Evolutionary conservation across 2,329 filamentous ascomycete genomes (phyloP).

Genomic region (Pyrenophora teres): DNA sequence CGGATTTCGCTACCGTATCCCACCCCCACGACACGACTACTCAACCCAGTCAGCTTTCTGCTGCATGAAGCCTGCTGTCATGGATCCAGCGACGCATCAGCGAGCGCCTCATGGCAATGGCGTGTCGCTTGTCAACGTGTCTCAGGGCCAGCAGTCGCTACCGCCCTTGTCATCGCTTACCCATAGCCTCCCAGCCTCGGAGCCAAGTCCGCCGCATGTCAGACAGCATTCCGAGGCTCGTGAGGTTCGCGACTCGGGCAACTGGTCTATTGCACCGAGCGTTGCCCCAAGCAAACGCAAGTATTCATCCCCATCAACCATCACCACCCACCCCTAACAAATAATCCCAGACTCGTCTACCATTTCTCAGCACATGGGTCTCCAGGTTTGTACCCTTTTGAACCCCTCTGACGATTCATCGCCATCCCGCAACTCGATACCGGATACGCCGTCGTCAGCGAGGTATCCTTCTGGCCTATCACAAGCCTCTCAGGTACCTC

Average conservation of each 20-base stretch:
- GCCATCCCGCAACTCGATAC: conserved; percentile 49
- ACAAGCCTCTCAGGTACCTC: conserved; percentile 33
- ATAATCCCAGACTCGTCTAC: conserved; percentile 46
- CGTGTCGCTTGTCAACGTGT: conserved; percentile 26
- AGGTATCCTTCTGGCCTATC: conserved; percentile 40
- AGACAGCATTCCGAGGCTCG: conserved; percentile 51
- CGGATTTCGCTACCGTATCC: conserved; percentile 1
- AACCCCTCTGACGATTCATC: conserved; percentile 56
- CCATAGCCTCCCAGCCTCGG: conserved; percentile 37
- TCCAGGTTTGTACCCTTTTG: conserved; percentile 57
- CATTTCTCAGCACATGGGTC: conserved; percentile 51
- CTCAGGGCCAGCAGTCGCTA: conserved; percentile 42
- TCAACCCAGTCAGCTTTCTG: not conserved
- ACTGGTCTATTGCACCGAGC: conserved; percentile 64
- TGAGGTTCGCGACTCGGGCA: conserved; percentile 61
- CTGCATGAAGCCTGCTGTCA: conserved; percentile 16
- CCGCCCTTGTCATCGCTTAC: conserved; percentile 48
- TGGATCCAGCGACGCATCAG: conserved; percentile 40
- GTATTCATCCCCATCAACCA: conserved; percentile 9
- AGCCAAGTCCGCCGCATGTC: conserved; percentile 40
- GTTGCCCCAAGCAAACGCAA: conserved; percentile 63
- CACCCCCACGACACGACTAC: not conserved
- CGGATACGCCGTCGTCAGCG: conserved; percentile 51
- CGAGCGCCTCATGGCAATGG: conserved; percentile 19
- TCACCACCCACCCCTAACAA: conserved; percentile 18